phyloP scores from a whole-genome alignment of 345 rosid genomes.

The Salix koriyanagi region DNA sequence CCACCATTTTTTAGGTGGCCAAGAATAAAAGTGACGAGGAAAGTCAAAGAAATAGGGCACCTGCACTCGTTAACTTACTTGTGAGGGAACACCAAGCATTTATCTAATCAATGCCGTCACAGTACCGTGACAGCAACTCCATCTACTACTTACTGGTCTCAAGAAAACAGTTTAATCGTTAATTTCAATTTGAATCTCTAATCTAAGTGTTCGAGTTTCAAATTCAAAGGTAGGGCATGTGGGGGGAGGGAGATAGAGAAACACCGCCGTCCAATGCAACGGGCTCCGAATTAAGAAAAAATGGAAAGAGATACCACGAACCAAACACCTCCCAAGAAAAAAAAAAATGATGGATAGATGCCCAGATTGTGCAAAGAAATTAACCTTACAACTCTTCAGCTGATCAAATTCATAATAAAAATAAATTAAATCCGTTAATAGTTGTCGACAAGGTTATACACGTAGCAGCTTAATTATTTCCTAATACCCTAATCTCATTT shows the following conservation, averaged over 20 bases:
- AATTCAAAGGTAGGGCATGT: background rate
- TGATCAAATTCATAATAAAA: background rate
- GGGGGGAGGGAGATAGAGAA: background rate
- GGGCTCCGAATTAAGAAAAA: background rate
- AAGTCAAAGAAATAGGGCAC: background rate
- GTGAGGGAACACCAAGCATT: background rate
- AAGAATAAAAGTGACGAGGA: background rate
- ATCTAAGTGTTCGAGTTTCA: background rate
- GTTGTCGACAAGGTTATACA: background rate
- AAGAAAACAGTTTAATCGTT: background rate
- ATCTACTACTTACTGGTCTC: background rate
- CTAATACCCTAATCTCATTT: background rate
- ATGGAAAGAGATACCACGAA: too few relatives aligned
- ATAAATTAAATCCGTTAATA: background rate
- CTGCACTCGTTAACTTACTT: background rate
- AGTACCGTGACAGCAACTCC: background rate
- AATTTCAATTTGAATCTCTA: background rate
- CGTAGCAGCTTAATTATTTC: background rate
- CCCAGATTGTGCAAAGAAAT: background rate
- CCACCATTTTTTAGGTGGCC: background rate
- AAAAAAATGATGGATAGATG: background rate
- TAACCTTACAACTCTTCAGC: background rate
- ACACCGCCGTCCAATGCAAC: background rate
- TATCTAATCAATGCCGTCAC: background rate
- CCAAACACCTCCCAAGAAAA: too few relatives aligned